Evolutionary conservation across 495 filamentous ascomycete species (phyloP), one percentile per base, ranked within the genome.

Genomic region (Paragyromitra xinjiangensis): DNA sequence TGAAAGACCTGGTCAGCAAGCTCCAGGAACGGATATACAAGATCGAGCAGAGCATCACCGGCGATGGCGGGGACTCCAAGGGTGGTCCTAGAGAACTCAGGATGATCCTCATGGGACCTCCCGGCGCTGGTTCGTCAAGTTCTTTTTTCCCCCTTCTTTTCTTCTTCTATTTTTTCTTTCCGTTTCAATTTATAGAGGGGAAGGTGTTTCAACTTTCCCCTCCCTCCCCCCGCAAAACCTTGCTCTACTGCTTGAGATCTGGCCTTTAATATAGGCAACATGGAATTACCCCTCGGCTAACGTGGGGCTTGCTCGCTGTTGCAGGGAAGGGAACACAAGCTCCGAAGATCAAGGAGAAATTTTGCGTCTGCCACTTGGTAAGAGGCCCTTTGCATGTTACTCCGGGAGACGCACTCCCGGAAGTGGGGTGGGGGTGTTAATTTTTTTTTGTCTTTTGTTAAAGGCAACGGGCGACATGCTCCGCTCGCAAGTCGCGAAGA

Each of bases 391-490:
- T 34, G 42, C 26, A 1, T 45, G 40, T 44, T 24, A 8, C 22
- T 14, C 62, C 26, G 22, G 53, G 53, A 9, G 22, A 26, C 8
- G 75, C 50, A 53, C 62, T 40, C 62, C 63, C 61, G 39, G 24
- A 50, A 58, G 51, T 51, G 69, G 40, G 68, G 69, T 78, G 62
- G 77, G 59, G 55, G 39, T 64, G 34, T 70, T 74, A 34, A 56
- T 55, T 44, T 76, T 22, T 22, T 51, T 48, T 64, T 44, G 56
- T 64, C 59, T 53, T 48, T 72, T 48, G 22, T 64, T 66, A 22
- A 77, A 98, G 95, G 95, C 96, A 72, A 99, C 95, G 67, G 95
- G 95, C 83, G 95, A 99, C 85, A 99, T 99, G 95, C 90, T 99
- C 83, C 93, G 95, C 73, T 95, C 94, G 77, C 95, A 99, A 85